phyloP scores from a whole-genome alignment of 306 rosid genomes.

The Quercus suber region DNA sequence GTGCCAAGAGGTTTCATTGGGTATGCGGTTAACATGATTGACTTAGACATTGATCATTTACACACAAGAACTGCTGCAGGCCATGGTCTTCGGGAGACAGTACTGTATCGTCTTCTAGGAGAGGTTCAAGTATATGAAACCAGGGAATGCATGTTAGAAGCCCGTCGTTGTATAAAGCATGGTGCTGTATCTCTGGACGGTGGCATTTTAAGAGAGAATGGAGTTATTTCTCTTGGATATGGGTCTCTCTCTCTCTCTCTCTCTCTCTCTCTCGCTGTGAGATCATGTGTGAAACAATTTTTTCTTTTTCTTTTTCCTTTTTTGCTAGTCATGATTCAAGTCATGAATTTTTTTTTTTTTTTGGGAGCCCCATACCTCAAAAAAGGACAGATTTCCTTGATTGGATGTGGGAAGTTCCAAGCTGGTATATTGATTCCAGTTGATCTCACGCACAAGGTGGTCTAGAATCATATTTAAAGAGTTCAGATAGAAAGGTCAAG shows the following conservation, averaged over 20 bases:
- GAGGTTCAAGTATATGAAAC: constrained; percentile 59
- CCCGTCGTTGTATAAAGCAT: constrained; percentile 41
- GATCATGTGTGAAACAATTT: too few relatives aligned
- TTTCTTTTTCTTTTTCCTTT: neutral
- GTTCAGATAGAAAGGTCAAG: neutral
- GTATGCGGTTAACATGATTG: constrained; percentile 65
- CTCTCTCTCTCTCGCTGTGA: neutral
- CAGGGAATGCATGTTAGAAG: constrained; percentile 46
- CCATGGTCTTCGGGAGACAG: constrained; percentile 56
- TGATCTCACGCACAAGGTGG: neutral
- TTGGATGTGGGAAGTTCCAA: neutral
- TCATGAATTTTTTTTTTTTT: neutral
- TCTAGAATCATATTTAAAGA: neutral
- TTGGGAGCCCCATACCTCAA: neutral
- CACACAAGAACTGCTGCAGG: constrained; percentile 36
- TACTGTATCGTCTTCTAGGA: constrained; percentile 47
- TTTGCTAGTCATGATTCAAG: neutral
- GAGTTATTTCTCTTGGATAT: constrained; percentile 42
- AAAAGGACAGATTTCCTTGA: neutral
- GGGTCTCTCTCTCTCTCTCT: constrained; percentile 30
- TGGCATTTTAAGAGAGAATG: constrained; percentile 48
- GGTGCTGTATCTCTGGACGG: constrained; percentile 76
- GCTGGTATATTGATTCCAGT: neutral
- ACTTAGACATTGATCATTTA: constrained; percentile 32
- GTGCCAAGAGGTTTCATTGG: constrained; percentile 53